Evolutionary conservation across 371 early-diverging fungal genomes (phyloP).

Genomic region (Mortierella sp.): DNA sequence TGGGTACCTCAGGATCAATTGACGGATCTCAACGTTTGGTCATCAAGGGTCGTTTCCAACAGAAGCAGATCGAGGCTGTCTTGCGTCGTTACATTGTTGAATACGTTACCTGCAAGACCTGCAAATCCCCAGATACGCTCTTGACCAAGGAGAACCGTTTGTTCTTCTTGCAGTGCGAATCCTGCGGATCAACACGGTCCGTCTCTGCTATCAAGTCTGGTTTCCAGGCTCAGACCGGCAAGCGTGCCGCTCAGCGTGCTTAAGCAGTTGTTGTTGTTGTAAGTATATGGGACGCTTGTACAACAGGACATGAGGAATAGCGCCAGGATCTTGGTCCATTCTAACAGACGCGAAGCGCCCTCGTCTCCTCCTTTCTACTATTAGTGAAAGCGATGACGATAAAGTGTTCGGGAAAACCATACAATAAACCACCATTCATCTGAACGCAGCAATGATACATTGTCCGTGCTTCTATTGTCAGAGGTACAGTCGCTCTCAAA

Average conservation of each 20-base stretch:
- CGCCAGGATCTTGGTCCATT: too few relatives aligned
- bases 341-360: too few relatives aligned
- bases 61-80: conserved; percentile 99
- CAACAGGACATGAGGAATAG: too few relatives aligned
- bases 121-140: conserved; percentile 97
- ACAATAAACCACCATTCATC: not conserved
- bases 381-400: not conserved
- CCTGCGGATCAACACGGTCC: conserved; percentile 96
- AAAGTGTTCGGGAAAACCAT: not conserved
- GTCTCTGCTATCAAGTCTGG: conserved; percentile 99
- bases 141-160: conserved; percentile 98
- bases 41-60: conserved; percentile 99
- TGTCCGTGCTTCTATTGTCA: too few relatives aligned
- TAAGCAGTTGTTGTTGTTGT: too few relatives aligned
- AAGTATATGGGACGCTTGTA: too few relatives aligned
- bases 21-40: conserved; percentile 95
- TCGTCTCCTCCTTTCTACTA: not conserved
- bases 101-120: conserved; percentile 99
- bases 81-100: conserved; percentile 98
- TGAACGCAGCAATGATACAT: too few relatives aligned
- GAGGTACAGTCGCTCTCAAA: too few relatives aligned
- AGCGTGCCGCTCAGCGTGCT: conserved; percentile 47
- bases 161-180: conserved; percentile 98
- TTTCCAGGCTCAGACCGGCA: conserved; percentile 83
- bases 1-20: conserved; percentile 98